Evolutionary conservation across 225 moss, liverwort and hornwort species (phyloP), one percentile per base, ranked within the genome.

Genomic region (Straminergon stramineum): DNA sequence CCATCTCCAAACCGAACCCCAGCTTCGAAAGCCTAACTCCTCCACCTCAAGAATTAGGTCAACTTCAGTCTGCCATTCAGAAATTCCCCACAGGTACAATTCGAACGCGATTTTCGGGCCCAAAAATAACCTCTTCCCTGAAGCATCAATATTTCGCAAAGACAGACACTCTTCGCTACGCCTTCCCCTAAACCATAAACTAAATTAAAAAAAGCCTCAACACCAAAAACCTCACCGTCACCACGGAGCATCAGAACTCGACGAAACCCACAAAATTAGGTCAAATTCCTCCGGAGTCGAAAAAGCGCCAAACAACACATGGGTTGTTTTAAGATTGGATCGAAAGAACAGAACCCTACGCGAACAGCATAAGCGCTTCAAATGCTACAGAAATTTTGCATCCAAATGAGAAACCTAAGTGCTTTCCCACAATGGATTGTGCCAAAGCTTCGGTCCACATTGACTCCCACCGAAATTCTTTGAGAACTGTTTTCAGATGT

Each of bases 1-100:
- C 90, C 92, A 94, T 94, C 79, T 82, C 79, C n/a, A 55, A 84
- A 87, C 41, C 58, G 15, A 48, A 53, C 58, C 65, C 51, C 81
- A 75, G 82, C 48, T 52, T 88, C 53, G 22, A 27, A 90, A 86
- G 78, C 88, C 92, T 64, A 92, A 78, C 77, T 86, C 58, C 63
- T 17, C 64, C 28, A 67, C 75, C 82, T 55, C 51, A 68, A 53
- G 55, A 73, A 83, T 57, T 84, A 87, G 89, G 82, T 86, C 81
- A 66, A n/a, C 62, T 69, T 61, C 61, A 53, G 41, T 48, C 45
- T 84, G 41, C 7, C 81, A 88, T 77, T 52, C 79, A 43, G 27
- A 79, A 67, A 48, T 53, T 82, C 39, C 34, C 30, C 32, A 48
- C 52, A 69, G 52, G 18, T 30, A 45, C 79, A 37, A 43, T 48